Evolutionary conservation across 306 rosid species (phyloP).

Genomic region (Vachellia pachyceras): DNA sequence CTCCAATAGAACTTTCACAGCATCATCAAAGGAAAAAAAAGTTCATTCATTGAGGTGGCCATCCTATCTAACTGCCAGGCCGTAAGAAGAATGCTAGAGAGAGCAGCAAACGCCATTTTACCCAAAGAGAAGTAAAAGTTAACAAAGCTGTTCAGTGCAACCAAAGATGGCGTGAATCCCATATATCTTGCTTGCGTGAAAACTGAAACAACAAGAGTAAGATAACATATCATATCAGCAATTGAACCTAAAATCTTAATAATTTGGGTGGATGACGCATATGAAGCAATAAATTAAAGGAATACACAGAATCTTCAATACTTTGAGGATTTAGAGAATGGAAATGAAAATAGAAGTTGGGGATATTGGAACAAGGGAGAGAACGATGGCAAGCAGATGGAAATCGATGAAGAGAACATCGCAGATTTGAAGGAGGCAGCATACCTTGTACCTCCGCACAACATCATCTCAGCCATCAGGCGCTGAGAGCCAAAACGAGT

Average conservation of each 20-base stretch:
- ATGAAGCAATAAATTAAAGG: neutral
- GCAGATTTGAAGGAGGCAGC: neutral
- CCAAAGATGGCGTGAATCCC: neutral
- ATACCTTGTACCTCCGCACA: neutral
- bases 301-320: neutral
- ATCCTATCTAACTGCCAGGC: neutral
- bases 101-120: neutral
- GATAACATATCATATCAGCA: neutral
- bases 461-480: neutral
- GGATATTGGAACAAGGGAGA: neutral
- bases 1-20: neutral
- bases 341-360: neutral
- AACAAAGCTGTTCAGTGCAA: neutral
- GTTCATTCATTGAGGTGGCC: neutral
- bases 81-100: neutral
- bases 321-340: neutral
- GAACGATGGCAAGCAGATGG: neutral
- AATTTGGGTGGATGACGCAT: neutral
- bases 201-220: neutral
- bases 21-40: neutral
- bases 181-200: neutral
- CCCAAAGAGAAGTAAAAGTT: neutral
- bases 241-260: neutral
- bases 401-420: too few species aligned
- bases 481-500: neutral